These are phyloP conservation scores for Ceratocystis harringtonii DNA, from an alignment of 2,329 filamentous ascomycete genomes.

Conservation along the genomic window DNA sequence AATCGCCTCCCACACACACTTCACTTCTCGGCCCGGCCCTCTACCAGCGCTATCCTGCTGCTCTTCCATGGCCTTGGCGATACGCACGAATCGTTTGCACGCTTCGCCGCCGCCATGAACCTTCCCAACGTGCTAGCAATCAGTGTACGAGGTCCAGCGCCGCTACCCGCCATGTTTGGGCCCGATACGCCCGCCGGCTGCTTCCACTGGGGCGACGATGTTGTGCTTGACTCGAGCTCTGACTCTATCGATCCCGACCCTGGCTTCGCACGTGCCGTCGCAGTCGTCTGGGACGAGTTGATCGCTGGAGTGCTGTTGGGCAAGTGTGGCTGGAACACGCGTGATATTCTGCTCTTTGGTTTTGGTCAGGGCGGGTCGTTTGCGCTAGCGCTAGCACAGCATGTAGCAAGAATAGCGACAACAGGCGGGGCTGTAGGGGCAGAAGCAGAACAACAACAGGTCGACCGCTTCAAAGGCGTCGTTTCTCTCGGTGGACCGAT, in stretches of 20 bases:
- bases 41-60: constrained; percentile 59
- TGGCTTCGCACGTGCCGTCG: constrained; percentile 38
- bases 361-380: constrained; percentile 53
- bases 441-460: neutral
- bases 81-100: constrained; percentile 50
- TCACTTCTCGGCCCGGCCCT: constrained; percentile 40
- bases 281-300: constrained; percentile 35
- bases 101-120: constrained; percentile 51
- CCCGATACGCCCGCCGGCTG: constrained; percentile 25
- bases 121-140: constrained; percentile 67
- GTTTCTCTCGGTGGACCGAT: constrained; percentile 48
- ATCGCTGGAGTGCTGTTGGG: constrained; percentile 36
- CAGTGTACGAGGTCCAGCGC: constrained; percentile 54
- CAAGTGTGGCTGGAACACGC: constrained; percentile 42
- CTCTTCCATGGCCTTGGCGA: constrained; percentile 79
- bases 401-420: constrained; percentile 21
- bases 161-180: constrained; percentile 52
- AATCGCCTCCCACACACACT: constrained; percentile 31
- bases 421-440: neutral
- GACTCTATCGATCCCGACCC: constrained; percentile 47
- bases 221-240: constrained; percentile 35
- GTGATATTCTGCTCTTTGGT: constrained; percentile 49
- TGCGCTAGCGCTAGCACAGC: constrained; percentile 37
- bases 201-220: constrained; percentile 55
- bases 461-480: constrained; percentile 36